phyloP scores from a whole-genome alignment of 2,329 filamentous ascomycete genomes.

The Phaeosphaeriaceae sp. region DNA sequence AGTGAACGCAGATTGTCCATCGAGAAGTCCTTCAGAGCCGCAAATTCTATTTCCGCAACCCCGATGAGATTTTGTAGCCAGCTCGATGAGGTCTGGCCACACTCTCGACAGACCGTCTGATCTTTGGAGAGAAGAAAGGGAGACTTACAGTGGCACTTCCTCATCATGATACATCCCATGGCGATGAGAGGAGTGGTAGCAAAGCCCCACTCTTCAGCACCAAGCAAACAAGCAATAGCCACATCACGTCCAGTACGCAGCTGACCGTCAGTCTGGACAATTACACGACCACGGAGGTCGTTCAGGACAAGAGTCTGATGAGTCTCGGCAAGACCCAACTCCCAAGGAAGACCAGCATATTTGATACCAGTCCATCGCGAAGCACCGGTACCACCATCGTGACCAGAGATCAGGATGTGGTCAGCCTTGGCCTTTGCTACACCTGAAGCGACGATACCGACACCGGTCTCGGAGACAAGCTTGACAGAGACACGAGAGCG shows the following conservation, averaged over 20 bases:
- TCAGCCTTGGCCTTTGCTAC: conserved; percentile 97
- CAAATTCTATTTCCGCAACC: too few relatives aligned
- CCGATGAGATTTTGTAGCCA: too few relatives aligned
- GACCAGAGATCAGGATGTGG: conserved; percentile 94
- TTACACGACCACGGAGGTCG: conserved; percentile 91
- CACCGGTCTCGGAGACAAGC: conserved; percentile 95
- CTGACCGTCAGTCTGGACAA: conserved; percentile 96
- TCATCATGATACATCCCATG: conserved; percentile 96
- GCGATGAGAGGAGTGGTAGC: conserved; percentile 93
- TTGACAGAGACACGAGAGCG: conserved; percentile 93
- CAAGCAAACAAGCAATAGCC: conserved; percentile 90
- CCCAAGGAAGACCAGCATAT: conserved; percentile 96
- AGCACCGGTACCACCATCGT: conserved; percentile 95
- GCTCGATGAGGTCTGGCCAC: too few relatives aligned
- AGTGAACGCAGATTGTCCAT: too few relatives aligned
- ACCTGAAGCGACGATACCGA: conserved; percentile 96
- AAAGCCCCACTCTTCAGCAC: conserved; percentile 98
- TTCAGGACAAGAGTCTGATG: conserved; percentile 96
- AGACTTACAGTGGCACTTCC: conserved; percentile 64
- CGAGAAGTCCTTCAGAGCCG: too few relatives aligned
- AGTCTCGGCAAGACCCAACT: conserved; percentile 93
- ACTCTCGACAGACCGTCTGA: neutral
- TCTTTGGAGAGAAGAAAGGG: neutral
- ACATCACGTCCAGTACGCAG: conserved; percentile 91
- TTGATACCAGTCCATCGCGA: conserved; percentile 99